phyloP scores from a whole-genome alignment of 2,329 filamentous ascomycete genomes.

The Clarireedia monteithiana region DNA sequence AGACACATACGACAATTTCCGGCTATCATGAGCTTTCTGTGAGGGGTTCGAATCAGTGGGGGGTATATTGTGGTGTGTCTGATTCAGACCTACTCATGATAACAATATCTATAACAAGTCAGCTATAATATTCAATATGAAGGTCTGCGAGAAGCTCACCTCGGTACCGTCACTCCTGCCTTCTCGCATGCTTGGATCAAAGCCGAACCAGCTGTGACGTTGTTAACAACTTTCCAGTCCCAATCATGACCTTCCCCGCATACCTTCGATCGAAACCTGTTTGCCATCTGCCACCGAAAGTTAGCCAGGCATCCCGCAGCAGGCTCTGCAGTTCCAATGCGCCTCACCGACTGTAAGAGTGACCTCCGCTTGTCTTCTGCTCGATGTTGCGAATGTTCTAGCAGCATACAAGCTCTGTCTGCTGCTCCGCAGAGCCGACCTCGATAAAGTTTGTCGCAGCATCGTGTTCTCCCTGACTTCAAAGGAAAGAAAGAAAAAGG shows the following conservation, averaged over 20 bases:
- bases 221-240: conserved; percentile 30
- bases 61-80: neutral
- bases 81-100: conserved; percentile 71
- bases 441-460: conserved; percentile 60
- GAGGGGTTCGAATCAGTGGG: conserved; percentile 19
- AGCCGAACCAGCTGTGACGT: conserved; percentile 73
- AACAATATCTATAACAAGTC: conserved; percentile 70
- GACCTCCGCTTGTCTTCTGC: conserved; percentile 78
- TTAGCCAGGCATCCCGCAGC: conserved; percentile 26
- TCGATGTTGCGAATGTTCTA: conserved; percentile 75
- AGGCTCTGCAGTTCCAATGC: conserved; percentile 22
- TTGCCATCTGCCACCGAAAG: conserved; percentile 66
- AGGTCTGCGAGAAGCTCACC: conserved; percentile 41
- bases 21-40: conserved; percentile 93
- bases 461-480: conserved; percentile 55
- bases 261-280: conserved; percentile 97
- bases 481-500: conserved; percentile 32
- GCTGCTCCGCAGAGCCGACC: conserved; percentile 60
- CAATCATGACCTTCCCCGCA: conserved; percentile 14
- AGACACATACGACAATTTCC: conserved; percentile 99
- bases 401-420: conserved; percentile 52
- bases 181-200: conserved; percentile 99
- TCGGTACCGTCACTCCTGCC: conserved; percentile 82
- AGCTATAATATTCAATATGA: conserved; percentile 12
- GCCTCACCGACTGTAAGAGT: conserved; percentile 87